phyloP scores from a whole-genome alignment of 83 land plant genomes.

The Picea mariana region DNA sequence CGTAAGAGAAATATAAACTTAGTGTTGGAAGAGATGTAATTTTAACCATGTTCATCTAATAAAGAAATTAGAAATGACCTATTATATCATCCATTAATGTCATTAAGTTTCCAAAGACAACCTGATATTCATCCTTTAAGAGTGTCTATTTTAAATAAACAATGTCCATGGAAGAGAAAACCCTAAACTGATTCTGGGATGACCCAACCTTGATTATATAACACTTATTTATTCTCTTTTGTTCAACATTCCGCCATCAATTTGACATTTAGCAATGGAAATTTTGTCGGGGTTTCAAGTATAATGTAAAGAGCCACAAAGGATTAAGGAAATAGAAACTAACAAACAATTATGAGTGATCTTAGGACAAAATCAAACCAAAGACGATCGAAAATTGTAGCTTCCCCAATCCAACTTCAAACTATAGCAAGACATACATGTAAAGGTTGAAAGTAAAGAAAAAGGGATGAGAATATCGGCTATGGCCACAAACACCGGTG shows the following conservation, averaged over 20 bases:
- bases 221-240: not conserved
- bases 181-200: not conserved
- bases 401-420: conserved; percentile 53
- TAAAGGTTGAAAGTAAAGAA: conserved; percentile 56
- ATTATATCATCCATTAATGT: too few species aligned
- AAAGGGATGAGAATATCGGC: conserved; percentile 60
- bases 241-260: not conserved
- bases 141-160: not conserved
- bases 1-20: too few species aligned
- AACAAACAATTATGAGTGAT: conserved; percentile 74
- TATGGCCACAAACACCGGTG: conserved; percentile 74
- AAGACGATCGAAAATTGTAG: conserved; percentile 76
- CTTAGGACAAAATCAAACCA: too few species aligned
- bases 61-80: too few species aligned
- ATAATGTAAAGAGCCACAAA: too few species aligned
- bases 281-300: not conserved
- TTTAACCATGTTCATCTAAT: too few species aligned
- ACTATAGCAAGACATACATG: conserved; percentile 56
- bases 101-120: conserved; percentile 6
- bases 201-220: too few species aligned
- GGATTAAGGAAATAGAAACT: conserved; percentile 19
- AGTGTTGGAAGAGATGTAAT: too few species aligned
- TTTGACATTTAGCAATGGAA: not conserved
- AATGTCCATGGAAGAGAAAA: not conserved
- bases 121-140: not conserved